phyloP scores from a whole-genome alignment of 2,329 filamentous ascomycete genomes.

The Cladosporium sp. region DNA sequence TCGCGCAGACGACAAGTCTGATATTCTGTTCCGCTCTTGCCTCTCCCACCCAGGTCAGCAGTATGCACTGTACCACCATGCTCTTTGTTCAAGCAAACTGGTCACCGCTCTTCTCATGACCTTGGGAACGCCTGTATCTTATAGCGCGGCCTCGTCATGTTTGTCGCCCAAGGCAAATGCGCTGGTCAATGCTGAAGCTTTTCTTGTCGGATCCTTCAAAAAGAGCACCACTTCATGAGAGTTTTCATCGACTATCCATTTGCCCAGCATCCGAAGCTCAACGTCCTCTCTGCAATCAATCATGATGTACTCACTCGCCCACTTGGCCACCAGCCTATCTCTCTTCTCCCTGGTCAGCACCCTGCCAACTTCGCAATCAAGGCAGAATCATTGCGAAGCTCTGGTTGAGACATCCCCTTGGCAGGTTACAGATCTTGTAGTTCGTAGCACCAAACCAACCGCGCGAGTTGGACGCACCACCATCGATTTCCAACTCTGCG shows the following conservation, averaged over 20 bases:
- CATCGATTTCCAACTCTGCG: background rate
- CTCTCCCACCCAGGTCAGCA: too few species aligned
- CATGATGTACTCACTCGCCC: background rate
- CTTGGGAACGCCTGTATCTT: background rate
- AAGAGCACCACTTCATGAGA: background rate
- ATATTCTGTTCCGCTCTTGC: too few species aligned
- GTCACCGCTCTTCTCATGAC: background rate
- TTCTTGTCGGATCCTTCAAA: background rate
- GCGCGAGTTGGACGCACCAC: background rate
- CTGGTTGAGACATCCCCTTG: background rate
- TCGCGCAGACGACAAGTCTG: too few species aligned
- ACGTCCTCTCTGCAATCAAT: background rate
- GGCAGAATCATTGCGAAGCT: background rate
- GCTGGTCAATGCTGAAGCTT: slow-evolving; percentile 1
- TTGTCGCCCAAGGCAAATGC: background rate
- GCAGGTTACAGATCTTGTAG: background rate
- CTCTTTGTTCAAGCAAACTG: slow-evolving; percentile 1
- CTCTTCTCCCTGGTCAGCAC: background rate
- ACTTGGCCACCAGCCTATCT: background rate
- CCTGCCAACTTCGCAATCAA: background rate
- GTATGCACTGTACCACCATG: background rate
- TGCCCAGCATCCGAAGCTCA: background rate
- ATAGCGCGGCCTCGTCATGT: slow-evolving; percentile 4
- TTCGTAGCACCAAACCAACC: background rate
- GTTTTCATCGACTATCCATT: background rate